These are phyloP conservation scores for Polygonum maritimum DNA, from an alignment of 148 eudicot species.

Conservation along the genomic window DNA sequence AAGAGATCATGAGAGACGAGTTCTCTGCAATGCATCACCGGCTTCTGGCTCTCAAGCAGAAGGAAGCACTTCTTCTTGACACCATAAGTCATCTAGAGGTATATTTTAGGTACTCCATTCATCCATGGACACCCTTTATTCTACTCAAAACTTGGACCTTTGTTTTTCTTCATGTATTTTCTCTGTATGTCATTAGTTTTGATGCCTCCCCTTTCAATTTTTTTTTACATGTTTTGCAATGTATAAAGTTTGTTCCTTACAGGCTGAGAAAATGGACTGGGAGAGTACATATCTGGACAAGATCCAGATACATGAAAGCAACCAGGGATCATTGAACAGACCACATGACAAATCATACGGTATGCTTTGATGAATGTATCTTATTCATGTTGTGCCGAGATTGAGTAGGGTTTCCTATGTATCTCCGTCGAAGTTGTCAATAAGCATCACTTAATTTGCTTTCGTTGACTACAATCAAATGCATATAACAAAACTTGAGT, in stretches of 20 bases:
- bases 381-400: background rate
- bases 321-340: slow-evolving; percentile 14
- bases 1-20: slow-evolving; percentile 48
- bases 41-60: slow-evolving; percentile 43
- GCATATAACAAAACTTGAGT: background rate
- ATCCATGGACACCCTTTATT: background rate
- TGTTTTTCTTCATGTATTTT: background rate
- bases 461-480: background rate
- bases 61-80: slow-evolving; percentile 40
- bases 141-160: background rate
- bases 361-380: background rate
- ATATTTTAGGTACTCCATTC: slow-evolving; percentile 19
- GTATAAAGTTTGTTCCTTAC: background rate
- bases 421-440: background rate
- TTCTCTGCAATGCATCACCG: slow-evolving; percentile 39
- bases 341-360: slow-evolving; percentile 16
- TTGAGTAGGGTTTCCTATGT: background rate
- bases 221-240: background rate
- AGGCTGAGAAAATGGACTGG: slow-evolving; percentile 29
- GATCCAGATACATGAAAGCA: slow-evolving; percentile 13
- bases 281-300: slow-evolving; percentile 22
- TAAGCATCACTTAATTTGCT: background rate
- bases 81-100: slow-evolving; percentile 58
- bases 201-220: background rate
- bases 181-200: background rate